Evolutionary conservation across 148 eudicot species (phyloP), one percentile per base, ranked within the genome.

Genomic region (Rhododendron griersonianum): DNA sequence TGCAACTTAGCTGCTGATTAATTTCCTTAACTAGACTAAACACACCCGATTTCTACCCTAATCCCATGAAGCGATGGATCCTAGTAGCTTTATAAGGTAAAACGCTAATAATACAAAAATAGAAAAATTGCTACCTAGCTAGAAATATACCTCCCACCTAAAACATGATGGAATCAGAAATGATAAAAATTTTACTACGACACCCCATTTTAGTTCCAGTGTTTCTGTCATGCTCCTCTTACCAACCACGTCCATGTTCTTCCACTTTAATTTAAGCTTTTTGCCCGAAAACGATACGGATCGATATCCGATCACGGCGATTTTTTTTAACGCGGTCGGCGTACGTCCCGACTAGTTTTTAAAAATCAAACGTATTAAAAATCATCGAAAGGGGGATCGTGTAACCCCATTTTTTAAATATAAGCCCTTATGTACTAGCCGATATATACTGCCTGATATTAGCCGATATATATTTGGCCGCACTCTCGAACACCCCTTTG

Each of bases 91-190:
- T 18, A 4, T 84, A 25, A 76, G 55, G 33, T 28, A 30, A 80
- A 82, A 41, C 47, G 25, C 79, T 61, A 81, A 81, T 76, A 15
- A 82, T 59, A 84, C 88, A 83, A 84, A 89, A 50, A 59, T 50
- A 86, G 78, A 67, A 41, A 6, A 79, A 85, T 28, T 16, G 78
- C 83, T 83, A 83, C 89, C 84, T 86, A 91, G 89, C 84, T 86
- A 89, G 89, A 87, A 83, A 88, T 82, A 77, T 86, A 89, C 92
- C 71, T 83, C 73, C 47, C 90, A 93, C 92, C 95, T 88, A 93
- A 41, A 86, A 89, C 84, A 73, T 83, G 86, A 84, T 87, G 90
- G 77, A 84, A 48, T 83, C 55, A 11, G 53, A 81, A 13, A 65
- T 37, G 50, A 63, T 45, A 80, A 69, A 69, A 23, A 82, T 75